Conservation (phyloP, 331 rosid species). For the Telfairia occidentalis region DNA sequence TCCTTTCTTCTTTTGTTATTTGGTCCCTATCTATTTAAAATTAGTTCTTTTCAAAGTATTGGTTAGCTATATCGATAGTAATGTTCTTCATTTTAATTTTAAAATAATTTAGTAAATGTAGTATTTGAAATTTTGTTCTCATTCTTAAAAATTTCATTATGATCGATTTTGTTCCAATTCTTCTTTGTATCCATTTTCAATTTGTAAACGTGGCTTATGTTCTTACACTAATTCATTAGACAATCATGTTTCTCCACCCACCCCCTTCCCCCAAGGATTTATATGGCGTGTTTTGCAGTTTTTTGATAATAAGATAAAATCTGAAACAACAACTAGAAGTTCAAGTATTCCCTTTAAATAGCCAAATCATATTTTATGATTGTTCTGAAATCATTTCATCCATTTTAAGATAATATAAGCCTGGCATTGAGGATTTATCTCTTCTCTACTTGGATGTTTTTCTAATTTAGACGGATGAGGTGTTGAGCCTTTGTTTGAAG, state of each 20-base stretch:
- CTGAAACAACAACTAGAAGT: not conserved
- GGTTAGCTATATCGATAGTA: not conserved
- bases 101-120: not conserved
- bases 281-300: not conserved
- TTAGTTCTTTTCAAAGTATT: not conserved
- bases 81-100: not conserved
- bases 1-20: not conserved
- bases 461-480: not conserved
- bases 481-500: not conserved
- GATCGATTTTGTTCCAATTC: not conserved
- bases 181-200: not conserved
- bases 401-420: not conserved
- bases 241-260: not conserved
- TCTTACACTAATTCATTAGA: not conserved
- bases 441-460: not conserved
- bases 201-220: not conserved
- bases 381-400: not conserved
- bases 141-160: not conserved
- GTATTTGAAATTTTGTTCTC: not conserved
- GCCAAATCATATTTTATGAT: not conserved
- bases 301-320: not conserved
- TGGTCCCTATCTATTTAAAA: not conserved
- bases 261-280: not conserved
- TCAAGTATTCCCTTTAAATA: not conserved
- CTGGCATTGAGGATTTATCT: not conserved